phyloP scores from a whole-genome alignment of 768 basidiomycete species.

The Serendipita indica region DNA sequence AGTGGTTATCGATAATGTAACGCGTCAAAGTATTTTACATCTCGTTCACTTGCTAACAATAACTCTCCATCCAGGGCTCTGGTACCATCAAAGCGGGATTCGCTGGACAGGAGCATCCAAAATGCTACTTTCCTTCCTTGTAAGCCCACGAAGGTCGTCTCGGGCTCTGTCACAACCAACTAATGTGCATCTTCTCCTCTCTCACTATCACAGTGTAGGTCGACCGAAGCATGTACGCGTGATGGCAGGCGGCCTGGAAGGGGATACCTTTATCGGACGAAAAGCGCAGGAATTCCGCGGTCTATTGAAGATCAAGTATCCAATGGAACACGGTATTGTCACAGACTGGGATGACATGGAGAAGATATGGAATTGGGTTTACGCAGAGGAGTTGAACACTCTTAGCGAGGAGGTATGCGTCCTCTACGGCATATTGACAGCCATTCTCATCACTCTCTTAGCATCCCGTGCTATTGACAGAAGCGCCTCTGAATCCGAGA shows the following conservation, averaged over 20 bases:
- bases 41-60: slow-evolving; percentile 17
- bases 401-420: slow-evolving; percentile 81
- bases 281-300: slow-evolving; percentile 93
- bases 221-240: slow-evolving; percentile 95
- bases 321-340: slow-evolving; percentile 98
- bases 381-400: slow-evolving; percentile 87
- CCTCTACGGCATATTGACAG: not conserved
- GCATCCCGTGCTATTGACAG: slow-evolving; percentile 96
- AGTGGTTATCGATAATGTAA: slow-evolving; percentile 97
- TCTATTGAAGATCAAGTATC: slow-evolving; percentile 93
- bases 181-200: not conserved
- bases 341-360: slow-evolving; percentile 99
- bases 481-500: slow-evolving; percentile 93
- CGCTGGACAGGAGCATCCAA: slow-evolving; percentile 96
- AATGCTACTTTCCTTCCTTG: slow-evolving; percentile 99
- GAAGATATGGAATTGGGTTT: slow-evolving; percentile 97
- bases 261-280: slow-evolving; percentile 90
- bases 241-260: slow-evolving; percentile 94
- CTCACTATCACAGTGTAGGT: slow-evolving; percentile 52
- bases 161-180: not conserved
- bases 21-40: slow-evolving; percentile 11
- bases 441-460: slow-evolving; percentile 23
- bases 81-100: slow-evolving; percentile 99
- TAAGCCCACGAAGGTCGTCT: slow-evolving; percentile 29
- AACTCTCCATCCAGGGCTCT: slow-evolving; percentile 59